Evolutionary conservation across 805 yeast species (phyloP).

Genomic region (Metschnikowia henanensis): DNA sequence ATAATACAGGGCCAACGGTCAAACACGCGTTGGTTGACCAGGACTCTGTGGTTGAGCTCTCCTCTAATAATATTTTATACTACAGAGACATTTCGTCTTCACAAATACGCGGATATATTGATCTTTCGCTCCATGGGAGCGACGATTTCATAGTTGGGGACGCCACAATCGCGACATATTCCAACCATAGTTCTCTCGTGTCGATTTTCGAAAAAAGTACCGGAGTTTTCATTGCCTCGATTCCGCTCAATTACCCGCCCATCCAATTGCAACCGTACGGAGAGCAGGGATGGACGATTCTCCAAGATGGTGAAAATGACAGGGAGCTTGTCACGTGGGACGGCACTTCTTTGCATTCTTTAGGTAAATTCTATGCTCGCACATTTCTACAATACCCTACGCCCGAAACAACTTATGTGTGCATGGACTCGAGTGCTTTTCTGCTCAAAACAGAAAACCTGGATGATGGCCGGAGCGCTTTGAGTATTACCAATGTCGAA

Average conservation of each 20-base stretch:
- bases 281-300: constrained; percentile 6
- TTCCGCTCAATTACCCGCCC: constrained; percentile 6
- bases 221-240: constrained; percentile 13
- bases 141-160: constrained; percentile 10
- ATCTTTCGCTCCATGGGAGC: constrained; percentile 18
- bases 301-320: constrained; percentile 1
- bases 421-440: constrained; percentile 8
- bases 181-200: constrained; percentile 4
- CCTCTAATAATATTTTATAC: constrained; percentile 24
- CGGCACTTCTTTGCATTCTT: neutral
- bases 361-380: constrained; percentile 9
- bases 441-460: neutral
- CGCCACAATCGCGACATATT: constrained; percentile 11
- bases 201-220: constrained; percentile 12
- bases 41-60: constrained; percentile 22
- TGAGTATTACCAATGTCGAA: neutral
- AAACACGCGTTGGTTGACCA: constrained; percentile 15
- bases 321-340: constrained; percentile 10
- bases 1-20: constrained; percentile 42
- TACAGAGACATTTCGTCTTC: constrained; percentile 24
- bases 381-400: constrained; percentile 1
- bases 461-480: neutral
- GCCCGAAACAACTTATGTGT: neutral
- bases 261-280: neutral
- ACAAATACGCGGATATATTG: constrained; percentile 28